Percentiles rank a stretch among this genome's conserved stretches.
phyloP scores from a whole-genome alignment of 192 early-diverging fungal species.

The Backusella psychrophila region DNA sequence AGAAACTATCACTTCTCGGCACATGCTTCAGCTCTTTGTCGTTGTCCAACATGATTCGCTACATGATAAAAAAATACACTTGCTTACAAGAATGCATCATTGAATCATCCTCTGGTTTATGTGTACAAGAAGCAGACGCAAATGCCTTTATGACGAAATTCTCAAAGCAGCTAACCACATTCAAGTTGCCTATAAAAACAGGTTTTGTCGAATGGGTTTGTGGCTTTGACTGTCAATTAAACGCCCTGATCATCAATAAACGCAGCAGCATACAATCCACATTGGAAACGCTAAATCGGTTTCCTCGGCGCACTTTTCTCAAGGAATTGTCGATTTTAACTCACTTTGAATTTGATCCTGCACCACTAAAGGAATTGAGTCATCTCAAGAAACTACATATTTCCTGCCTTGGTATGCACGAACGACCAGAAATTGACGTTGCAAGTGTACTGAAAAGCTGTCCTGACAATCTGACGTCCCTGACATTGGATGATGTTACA shows the following conservation, averaged over 20 bases:
- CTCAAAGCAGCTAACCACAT: neutral
- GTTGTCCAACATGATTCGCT: neutral
- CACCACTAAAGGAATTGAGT: neutral
- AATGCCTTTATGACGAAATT: neutral
- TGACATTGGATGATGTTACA: neutral
- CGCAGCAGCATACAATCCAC: neutral
- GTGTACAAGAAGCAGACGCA: neutral
- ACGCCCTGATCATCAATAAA: neutral
- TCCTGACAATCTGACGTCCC: neutral
- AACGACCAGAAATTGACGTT: neutral
- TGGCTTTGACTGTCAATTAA: neutral
- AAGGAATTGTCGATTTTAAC: neutral
- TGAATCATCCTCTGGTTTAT: neutral
- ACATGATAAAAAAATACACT: neutral
- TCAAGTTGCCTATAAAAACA: neutral
- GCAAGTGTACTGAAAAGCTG: neutral
- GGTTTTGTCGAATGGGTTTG: neutral
- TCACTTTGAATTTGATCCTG: neutral
- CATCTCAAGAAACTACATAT: neutral
- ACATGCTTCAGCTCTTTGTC: neutral
- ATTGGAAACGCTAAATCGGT: neutral
- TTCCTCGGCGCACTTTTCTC: neutral
- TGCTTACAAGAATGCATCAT: neutral
- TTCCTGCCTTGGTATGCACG: neutral
- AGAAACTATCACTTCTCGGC: neutral